Percentiles rank a stretch among this genome's conserved stretches.
Evolutionary conservation across 805 yeast genomes (phyloP).

Genomic region (Candida qinlingensis): DNA sequence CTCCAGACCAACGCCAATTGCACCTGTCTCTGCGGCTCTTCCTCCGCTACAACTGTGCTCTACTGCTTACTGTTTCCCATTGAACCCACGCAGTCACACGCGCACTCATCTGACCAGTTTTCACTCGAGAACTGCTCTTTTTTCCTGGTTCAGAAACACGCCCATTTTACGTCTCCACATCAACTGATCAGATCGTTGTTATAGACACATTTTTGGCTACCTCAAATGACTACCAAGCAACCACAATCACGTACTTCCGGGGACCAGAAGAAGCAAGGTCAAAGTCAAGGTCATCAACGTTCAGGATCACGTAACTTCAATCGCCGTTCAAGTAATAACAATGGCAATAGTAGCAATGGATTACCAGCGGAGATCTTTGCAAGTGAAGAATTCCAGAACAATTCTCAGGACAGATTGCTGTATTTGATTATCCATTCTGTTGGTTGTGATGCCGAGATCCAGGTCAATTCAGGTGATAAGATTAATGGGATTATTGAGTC

Average conservation of each 20-base stretch:
- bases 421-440: slow-evolving; percentile 53
- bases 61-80: not conserved
- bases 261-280: slow-evolving; percentile 1
- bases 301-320: slow-evolving; percentile 12
- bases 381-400: slow-evolving; percentile 25
- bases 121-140: not conserved
- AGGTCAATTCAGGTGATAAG: slow-evolving; percentile 56
- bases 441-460: slow-evolving; percentile 52
- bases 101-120: not conserved
- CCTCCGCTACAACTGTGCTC: not conserved
- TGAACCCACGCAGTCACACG: not conserved
- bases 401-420: slow-evolving; percentile 46
- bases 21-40: not conserved
- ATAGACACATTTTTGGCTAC: not conserved
- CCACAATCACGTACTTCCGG: slow-evolving; percentile 3
- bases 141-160: not conserved
- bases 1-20: not conserved
- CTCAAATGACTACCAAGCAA: slow-evolving; percentile 7
- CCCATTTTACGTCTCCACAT: not conserved
- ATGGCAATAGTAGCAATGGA: not conserved
- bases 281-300: slow-evolving; percentile 9
- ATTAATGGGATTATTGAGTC: slow-evolving; percentile 56
- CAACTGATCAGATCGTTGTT: too few species aligned
- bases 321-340: slow-evolving; percentile 8
- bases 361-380: slow-evolving; percentile 4